Conservation (phyloP, 164 flowering plant species). For the Saururus chinensis region DNA sequence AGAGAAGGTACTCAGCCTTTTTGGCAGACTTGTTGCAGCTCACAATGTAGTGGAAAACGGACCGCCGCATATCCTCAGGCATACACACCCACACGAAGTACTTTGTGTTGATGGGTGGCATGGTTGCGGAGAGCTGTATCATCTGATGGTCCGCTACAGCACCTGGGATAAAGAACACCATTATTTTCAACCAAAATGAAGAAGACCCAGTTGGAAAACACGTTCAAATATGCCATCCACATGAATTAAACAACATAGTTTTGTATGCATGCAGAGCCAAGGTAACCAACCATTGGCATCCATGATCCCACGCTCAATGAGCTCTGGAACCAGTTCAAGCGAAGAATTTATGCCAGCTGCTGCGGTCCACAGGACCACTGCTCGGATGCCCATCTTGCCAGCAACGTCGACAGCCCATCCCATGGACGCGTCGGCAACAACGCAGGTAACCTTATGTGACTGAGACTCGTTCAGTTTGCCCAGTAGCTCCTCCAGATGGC, state of each 20-base stretch:
- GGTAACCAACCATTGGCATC: too few species aligned
- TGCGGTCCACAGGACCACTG: slow-evolving; percentile 8
- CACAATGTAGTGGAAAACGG: background rate
- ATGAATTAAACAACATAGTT: too few species aligned
- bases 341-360: background rate
- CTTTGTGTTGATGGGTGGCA: background rate
- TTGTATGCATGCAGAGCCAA: too few species aligned
- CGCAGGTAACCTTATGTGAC: slow-evolving; percentile 3
- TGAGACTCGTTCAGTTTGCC: slow-evolving; percentile 2
- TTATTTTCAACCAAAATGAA: too few species aligned
- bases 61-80: background rate
- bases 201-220: too few species aligned
- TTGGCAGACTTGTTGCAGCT: background rate
- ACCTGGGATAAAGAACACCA: background rate
- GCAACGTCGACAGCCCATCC: slow-evolving; percentile 8
- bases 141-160: background rate
- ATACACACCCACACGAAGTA: background rate
- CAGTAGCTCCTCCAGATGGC: slow-evolving; percentile 7
- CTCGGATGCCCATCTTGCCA: slow-evolving; percentile 8
- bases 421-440: slow-evolving; percentile 9
- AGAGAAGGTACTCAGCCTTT: background rate
- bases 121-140: background rate
- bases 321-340: too few species aligned
- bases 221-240: too few species aligned
- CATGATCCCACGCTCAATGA: too few species aligned